These are phyloP conservation scores for Aspergillus awamori DNA, from an alignment of 2,329 filamentous ascomycete genomes.

Conservation along the genomic window DNA sequence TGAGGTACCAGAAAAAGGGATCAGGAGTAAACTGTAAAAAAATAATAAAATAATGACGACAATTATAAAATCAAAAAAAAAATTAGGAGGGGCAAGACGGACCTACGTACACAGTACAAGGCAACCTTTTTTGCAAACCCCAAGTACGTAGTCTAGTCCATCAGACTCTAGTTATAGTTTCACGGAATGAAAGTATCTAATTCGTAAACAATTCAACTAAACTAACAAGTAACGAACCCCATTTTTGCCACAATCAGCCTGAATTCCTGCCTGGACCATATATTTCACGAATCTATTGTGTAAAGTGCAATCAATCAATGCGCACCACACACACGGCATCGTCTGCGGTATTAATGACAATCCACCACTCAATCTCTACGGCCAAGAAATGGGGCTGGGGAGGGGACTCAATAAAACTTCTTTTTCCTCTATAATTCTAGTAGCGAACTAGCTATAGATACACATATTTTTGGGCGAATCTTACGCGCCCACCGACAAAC, in stretches of 20 bases:
- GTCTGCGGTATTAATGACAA: background rate
- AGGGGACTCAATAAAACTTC: slow-evolving; percentile 6
- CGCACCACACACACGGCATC: background rate
- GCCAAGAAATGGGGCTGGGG: slow-evolving; percentile 13
- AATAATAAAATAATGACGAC: no score
- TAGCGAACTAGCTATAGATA: no score
- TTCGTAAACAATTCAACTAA: no score
- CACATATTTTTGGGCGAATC: background rate
- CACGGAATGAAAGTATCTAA: no score
- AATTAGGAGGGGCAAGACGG: background rate
- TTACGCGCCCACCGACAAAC: slow-evolving; percentile 16
- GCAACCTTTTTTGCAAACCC: background rate
- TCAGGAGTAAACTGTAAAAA: background rate
- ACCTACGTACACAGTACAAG: background rate
- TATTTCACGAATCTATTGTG: no score
- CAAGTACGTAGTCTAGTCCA: no score
- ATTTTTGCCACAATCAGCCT: slow-evolving; percentile 2
- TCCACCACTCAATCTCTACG: background rate
- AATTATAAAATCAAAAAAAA: background rate
- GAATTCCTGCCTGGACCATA: background rate
- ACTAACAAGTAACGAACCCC: background rate
- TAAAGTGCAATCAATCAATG: background rate
- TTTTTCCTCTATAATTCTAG: background rate
- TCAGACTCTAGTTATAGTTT: no score
- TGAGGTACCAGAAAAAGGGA: background rate